Conservation (phyloP, 2,329 filamentous ascomycete genomes). For the Penicillium sp. region DNA sequence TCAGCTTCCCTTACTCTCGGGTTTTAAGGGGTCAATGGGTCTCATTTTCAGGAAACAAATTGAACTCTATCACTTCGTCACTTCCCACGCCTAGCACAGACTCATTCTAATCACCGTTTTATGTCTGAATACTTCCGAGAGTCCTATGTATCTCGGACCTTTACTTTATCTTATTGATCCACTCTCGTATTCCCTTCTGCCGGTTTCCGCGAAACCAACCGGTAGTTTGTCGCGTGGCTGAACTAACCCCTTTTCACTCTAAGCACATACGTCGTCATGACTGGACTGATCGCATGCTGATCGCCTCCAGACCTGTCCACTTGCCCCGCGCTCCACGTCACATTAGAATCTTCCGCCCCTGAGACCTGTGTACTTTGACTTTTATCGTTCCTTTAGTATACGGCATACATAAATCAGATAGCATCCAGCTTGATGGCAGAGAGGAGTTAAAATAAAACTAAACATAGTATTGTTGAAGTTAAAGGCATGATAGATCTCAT, state of each 20-base stretch:
- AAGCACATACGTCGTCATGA: background rate
- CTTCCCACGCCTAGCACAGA: background rate
- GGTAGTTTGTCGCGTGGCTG: background rate
- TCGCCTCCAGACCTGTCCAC: background rate
- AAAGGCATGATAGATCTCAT: background rate
- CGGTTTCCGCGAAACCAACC: background rate
- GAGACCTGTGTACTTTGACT: background rate
- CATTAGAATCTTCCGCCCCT: background rate
- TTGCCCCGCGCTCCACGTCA: slow-evolving; percentile 3
- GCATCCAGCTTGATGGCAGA: background rate
- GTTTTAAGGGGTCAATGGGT: background rate
- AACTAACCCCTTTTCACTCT: background rate
- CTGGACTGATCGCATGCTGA: background rate
- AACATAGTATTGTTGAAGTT: background rate
- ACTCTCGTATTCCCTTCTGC: background rate
- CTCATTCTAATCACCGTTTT: too few relatives aligned
- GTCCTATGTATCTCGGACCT: background rate
- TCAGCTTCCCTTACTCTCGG: slow-evolving; percentile 10
- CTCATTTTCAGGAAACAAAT: background rate
- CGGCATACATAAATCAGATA: background rate
- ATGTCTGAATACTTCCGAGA: background rate
- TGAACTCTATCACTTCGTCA: background rate
- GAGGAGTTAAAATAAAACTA: background rate
- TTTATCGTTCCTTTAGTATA: background rate
- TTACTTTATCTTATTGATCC: background rate